phyloP scores from a whole-genome alignment of 257 asterid species.

The Salvia hispanica region DNA sequence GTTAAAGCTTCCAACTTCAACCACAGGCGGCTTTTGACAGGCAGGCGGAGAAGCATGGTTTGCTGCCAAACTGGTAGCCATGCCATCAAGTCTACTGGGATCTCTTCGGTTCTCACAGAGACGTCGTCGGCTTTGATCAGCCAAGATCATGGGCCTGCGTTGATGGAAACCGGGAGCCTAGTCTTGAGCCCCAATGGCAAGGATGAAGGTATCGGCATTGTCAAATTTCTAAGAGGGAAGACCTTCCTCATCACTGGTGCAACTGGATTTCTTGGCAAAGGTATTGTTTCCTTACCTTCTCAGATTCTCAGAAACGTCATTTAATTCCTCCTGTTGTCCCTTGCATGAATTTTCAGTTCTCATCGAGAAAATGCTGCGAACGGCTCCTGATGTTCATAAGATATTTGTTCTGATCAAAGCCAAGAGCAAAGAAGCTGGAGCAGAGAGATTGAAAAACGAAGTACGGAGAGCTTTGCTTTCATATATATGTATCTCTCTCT shows the following conservation, averaged over 20 bases:
- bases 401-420: constrained; percentile 86
- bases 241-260: constrained; percentile 68
- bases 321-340: background rate
- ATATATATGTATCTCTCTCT: background rate
- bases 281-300: constrained; percentile 31
- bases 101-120: constrained; percentile 61
- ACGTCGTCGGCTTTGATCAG: constrained; percentile 51
- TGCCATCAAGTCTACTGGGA: constrained; percentile 50
- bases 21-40: constrained; percentile 22
- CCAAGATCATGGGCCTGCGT: constrained; percentile 42
- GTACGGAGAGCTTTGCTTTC: constrained; percentile 40
- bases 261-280: constrained; percentile 80
- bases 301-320: background rate
- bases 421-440: constrained; percentile 64
- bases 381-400: constrained; percentile 78
- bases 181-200: constrained; percentile 60
- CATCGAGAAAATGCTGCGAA: constrained; percentile 79
- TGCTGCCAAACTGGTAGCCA: constrained; percentile 55
- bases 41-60: constrained; percentile 35
- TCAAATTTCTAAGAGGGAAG: constrained; percentile 58
- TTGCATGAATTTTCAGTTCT: constrained; percentile 60
- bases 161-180: constrained; percentile 48
- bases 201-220: constrained; percentile 73
- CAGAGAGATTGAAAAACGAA: constrained; percentile 72
- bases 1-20: constrained; percentile 22